Base-by-base conservation (phyloP, 176 grass and related monocot genomes). In the Pontederia crassipes region DNA sequence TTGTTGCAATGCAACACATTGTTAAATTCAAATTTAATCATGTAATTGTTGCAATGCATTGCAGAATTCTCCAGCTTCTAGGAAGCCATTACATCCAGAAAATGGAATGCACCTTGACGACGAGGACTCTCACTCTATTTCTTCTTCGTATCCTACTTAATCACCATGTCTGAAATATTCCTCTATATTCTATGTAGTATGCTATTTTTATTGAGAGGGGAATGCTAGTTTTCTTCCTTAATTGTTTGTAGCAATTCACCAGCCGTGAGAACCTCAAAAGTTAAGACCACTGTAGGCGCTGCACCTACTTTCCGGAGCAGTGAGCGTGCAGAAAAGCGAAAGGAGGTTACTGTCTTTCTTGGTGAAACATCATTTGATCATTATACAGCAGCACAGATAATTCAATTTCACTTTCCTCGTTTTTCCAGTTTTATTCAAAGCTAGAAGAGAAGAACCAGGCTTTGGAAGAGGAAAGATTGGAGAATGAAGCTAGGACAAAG, bases 361-460 rank as follows among this genome's bases (percentile, higher is more conserved):
- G 70, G 73, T 76, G 9, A 28, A n/a, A 14, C 55, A 2, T 15
- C 46, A 45, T 14, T 71, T 75, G 51, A 55, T 72, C 3, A 26
- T 16, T 49, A 15, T 57, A 58, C 74, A 28, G 1, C 14, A 8
- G 35, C 57, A 17, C 26, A 65, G 55, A 18, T 17, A 46, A 7
- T 17, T 17, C 29, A 69, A 28, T 74, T 45, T 14, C 27, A 15
- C 52, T 17, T 59, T 55, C 59, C 7, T 66, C 49, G 5, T 72
- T 82, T 79, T 15, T 64, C 64, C 78, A 90, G 87, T 90, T 85
- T 48, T 90, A 90, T 65, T 85, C 87, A 63, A 85, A 90, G 79
- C 71, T 90, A 80, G 87, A 82, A 77, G 87, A 90, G 73, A 90
- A 90, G 56, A 75, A 86, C 16, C 81, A 90, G 51, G 82, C 87